phyloP scores from a whole-genome alignment of 306 rosid species.

The Citrullus colocynthis region DNA sequence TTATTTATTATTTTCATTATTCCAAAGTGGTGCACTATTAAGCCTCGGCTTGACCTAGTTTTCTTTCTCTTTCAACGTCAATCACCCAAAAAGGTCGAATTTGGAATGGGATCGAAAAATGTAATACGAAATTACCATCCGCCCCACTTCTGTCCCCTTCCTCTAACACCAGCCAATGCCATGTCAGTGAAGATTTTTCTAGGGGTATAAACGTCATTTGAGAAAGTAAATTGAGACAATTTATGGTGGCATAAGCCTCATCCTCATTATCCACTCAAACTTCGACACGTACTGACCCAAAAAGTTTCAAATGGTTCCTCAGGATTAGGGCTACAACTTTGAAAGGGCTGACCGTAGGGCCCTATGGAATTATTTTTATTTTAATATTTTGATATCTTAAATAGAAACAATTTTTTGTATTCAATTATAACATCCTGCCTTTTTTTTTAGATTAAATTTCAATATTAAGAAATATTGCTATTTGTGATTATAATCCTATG shows the following conservation, averaged over 20 bases:
- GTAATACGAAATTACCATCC: background rate
- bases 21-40: background rate
- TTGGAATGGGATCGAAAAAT: background rate
- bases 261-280: background rate
- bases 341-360: background rate
- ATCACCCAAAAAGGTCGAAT: background rate
- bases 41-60: background rate
- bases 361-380: background rate
- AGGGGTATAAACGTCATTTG: background rate
- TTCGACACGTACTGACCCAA: slow-evolving; percentile 11
- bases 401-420: background rate
- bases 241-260: background rate
- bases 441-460: background rate
- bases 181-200: background rate
- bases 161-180: background rate
- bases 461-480: background rate
- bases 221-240: background rate
- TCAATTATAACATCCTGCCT: background rate
- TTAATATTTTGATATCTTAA: background rate
- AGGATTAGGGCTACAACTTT: background rate
- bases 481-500: background rate
- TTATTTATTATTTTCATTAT: background rate
- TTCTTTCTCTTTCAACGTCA: background rate
- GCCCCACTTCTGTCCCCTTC: background rate
- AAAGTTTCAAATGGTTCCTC: background rate